Evolutionary conservation across 2,329 filamentous ascomycete species (phyloP).

Genomic region (Pleoardoris graminearum): DNA sequence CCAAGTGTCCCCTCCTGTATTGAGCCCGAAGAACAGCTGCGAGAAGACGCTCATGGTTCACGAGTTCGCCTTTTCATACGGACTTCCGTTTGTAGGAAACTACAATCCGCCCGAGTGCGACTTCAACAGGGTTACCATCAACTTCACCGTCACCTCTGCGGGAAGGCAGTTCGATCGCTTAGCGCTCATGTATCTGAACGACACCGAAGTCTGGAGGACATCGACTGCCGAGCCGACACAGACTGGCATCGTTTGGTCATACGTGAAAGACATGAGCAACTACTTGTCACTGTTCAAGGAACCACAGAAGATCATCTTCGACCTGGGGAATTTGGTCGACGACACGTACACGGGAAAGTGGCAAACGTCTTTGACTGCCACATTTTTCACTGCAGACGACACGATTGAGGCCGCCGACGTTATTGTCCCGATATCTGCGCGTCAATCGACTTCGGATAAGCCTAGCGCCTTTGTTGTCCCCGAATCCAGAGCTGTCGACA

Average conservation of each 20-base stretch:
- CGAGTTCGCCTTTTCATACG: conserved; percentile 73
- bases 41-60: conserved; percentile 68
- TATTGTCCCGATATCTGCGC: conserved; percentile 67
- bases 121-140: conserved; percentile 76
- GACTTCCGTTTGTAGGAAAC: conserved; percentile 68
- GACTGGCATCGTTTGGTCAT: conserved; percentile 73
- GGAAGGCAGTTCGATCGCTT: conserved; percentile 78
- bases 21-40: conserved; percentile 54
- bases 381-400: conserved; percentile 63
- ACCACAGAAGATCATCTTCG: conserved; percentile 76
- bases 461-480: conserved; percentile 72
- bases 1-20: conserved; percentile 69
- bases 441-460: conserved; percentile 53
- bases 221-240: conserved; percentile 78
- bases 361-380: conserved; percentile 74
- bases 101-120: conserved; percentile 69
- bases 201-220: conserved; percentile 80
- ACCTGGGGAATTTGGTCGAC: conserved; percentile 71
- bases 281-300: conserved; percentile 70
- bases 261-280: conserved; percentile 76
- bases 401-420: conserved; percentile 59
- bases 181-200: conserved; percentile 73
- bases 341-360: conserved; percentile 72
- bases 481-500: conserved; percentile 61
- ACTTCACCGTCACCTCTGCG: conserved; percentile 71